These are phyloP conservation scores for Aspergillus haitiensis DNA, from an alignment of 495 filamentous ascomycete species.

Conservation along the genomic window DNA sequence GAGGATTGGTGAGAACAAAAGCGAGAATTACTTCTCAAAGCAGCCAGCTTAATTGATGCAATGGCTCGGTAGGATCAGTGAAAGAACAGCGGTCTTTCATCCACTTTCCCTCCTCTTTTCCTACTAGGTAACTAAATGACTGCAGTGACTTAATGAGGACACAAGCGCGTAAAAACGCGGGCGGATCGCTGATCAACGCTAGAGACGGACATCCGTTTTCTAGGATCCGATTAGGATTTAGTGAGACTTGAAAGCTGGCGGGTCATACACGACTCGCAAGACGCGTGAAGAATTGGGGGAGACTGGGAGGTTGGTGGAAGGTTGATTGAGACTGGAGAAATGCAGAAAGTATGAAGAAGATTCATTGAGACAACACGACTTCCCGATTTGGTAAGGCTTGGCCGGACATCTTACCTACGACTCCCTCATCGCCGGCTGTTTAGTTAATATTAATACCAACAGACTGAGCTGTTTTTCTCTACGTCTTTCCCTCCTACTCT, in stretches of 20 bases:
- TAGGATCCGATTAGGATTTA: background rate
- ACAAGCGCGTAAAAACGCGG: conserved; percentile 7
- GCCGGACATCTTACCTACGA: conserved; percentile 5
- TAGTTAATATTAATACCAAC: background rate
- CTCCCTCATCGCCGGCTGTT: background rate
- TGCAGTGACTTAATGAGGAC: background rate
- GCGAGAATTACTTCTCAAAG: conserved; percentile 1
- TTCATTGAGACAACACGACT: conserved; percentile 7
- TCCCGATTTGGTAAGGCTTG: conserved; percentile 15
- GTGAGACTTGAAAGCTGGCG: background rate
- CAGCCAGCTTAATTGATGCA: background rate
- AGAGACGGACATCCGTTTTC: conserved; percentile 1
- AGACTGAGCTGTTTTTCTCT: background rate
- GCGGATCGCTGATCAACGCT: conserved; percentile 7
- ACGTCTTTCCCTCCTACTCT: background rate
- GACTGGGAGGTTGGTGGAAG: background rate
- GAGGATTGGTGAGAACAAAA: conserved; percentile 5
- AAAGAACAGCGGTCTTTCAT: background rate
- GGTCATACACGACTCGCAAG: background rate
- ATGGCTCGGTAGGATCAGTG: conserved; percentile 3
- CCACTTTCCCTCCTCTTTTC: background rate
- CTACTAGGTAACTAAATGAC: background rate
- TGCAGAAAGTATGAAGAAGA: conserved; percentile 6
- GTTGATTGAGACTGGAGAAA: conserved; percentile 5
- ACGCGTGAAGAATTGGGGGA: conserved; percentile 8